Conservation (phyloP, 208 protist genomes). For the Blastocrithidia nonstop region DNA sequence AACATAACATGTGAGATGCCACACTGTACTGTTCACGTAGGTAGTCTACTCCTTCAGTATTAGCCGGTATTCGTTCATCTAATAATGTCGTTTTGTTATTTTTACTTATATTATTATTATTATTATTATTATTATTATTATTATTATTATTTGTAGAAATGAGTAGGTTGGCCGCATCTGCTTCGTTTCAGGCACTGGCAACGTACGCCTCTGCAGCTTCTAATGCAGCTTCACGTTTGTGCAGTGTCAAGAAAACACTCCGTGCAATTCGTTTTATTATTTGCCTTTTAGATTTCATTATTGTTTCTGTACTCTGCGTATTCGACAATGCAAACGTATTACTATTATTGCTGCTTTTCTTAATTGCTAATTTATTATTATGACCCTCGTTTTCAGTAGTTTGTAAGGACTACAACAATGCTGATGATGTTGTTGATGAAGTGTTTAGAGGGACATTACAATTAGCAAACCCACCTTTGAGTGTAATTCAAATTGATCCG, state of each 20-base stretch:
- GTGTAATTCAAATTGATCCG: constrained; percentile 57
- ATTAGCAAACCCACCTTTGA: constrained; percentile 54
- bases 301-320: no score
- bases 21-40: constrained; percentile 57
- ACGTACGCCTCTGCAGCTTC: constrained; percentile 45
- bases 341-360: constrained; percentile 7
- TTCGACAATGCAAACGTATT: no score
- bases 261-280: no score
- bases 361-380: no score
- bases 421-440: constrained; percentile 4
- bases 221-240: constrained; percentile 22
- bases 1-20: constrained; percentile 27
- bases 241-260: no score
- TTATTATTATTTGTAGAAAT: constrained; percentile 3
- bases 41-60: constrained; percentile 41
- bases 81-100: constrained; percentile 7
- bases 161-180: constrained; percentile 23
- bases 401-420: no score
- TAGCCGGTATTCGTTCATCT: no score
- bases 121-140: constrained; percentile 5
- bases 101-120: constrained; percentile 2
- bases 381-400: no score
- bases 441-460: background rate
- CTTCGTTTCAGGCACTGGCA: constrained; percentile 55
- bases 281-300: no score